Conservation (phyloP, 2,329 filamentous ascomycete genomes). For the Chaetomiaceae sp. region DNA sequence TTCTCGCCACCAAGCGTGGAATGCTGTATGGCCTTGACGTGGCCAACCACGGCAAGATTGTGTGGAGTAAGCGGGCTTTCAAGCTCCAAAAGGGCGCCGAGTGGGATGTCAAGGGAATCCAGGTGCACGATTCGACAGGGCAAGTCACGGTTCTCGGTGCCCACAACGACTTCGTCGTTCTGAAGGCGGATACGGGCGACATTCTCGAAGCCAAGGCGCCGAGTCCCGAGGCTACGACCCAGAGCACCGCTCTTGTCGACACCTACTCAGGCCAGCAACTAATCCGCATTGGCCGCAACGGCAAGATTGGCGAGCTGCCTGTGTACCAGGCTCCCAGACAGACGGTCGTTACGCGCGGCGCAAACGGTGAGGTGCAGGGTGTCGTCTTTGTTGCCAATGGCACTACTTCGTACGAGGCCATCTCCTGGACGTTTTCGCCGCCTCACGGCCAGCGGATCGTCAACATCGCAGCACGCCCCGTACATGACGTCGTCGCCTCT, state of each 20-base stretch:
- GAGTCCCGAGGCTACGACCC: slow-evolving; percentile 37
- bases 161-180: slow-evolving; percentile 57
- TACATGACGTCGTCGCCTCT: slow-evolving; percentile 84
- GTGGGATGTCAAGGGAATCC: slow-evolving; percentile 65
- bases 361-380: slow-evolving; percentile 49
- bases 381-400: slow-evolving; percentile 46
- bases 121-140: slow-evolving; percentile 53
- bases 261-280: slow-evolving; percentile 49
- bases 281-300: slow-evolving; percentile 48
- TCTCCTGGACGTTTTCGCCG: slow-evolving; percentile 70
- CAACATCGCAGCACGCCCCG: slow-evolving; percentile 60
- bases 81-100: slow-evolving; percentile 49
- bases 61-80: slow-evolving; percentile 68
- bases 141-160: slow-evolving; percentile 54
- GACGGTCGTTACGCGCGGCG: slow-evolving; percentile 49
- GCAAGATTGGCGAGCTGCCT: slow-evolving; percentile 44
- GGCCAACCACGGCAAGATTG: slow-evolving; percentile 64
- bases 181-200: slow-evolving; percentile 50
- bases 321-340: slow-evolving; percentile 45
- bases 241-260: slow-evolving; percentile 49
- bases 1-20: slow-evolving; percentile 75
- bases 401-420: slow-evolving; percentile 39
- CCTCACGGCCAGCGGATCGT: slow-evolving; percentile 62
- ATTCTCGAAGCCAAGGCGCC: slow-evolving; percentile 41
- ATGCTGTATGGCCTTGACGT: slow-evolving; percentile 76